These are phyloP conservation scores for Fusarium sp. DNA, from an alignment of 2,329 filamentous ascomycete species.

Conservation along the genomic window DNA sequence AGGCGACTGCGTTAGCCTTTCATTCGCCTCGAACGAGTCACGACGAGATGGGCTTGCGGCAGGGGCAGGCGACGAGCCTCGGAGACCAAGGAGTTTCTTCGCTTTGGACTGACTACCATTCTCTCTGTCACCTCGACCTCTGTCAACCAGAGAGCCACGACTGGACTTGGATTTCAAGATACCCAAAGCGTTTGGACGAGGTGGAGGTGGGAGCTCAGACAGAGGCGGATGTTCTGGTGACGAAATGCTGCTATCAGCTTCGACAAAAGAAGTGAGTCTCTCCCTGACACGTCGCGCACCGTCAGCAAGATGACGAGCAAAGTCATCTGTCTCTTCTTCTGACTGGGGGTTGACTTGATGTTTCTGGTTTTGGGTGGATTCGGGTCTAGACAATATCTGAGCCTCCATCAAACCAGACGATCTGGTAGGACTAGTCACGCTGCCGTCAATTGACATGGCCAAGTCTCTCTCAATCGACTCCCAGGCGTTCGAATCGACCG, in stretches of 20 bases:
- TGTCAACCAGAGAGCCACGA: constrained; percentile 68
- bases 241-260: constrained; percentile 62
- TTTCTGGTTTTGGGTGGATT: constrained; percentile 26
- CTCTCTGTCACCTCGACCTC: constrained; percentile 53
- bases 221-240: constrained; percentile 37
- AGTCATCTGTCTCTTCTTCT: constrained; percentile 66
- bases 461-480: constrained; percentile 47
- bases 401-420: constrained; percentile 34
- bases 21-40: constrained; percentile 35
- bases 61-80: constrained; percentile 54
- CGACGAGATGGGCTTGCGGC: constrained; percentile 53
- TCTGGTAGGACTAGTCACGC: constrained; percentile 33
- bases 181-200: constrained; percentile 66
- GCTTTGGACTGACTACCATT: constrained; percentile 60
- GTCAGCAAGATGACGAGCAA: constrained; percentile 76
- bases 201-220: constrained; percentile 53
- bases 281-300: constrained; percentile 77
- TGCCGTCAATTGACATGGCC: constrained; percentile 40
- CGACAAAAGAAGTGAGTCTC: constrained; percentile 74
- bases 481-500: constrained; percentile 56
- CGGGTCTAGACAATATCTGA: neutral
- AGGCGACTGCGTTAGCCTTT: constrained; percentile 22
- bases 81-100: constrained; percentile 69
- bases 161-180: constrained; percentile 75
- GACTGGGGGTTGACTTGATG: constrained; percentile 59